Evolutionary conservation across 768 basidiomycete species (phyloP), one percentile per base, ranked within the genome.

Genomic region (Lactarius tabidus): DNA sequence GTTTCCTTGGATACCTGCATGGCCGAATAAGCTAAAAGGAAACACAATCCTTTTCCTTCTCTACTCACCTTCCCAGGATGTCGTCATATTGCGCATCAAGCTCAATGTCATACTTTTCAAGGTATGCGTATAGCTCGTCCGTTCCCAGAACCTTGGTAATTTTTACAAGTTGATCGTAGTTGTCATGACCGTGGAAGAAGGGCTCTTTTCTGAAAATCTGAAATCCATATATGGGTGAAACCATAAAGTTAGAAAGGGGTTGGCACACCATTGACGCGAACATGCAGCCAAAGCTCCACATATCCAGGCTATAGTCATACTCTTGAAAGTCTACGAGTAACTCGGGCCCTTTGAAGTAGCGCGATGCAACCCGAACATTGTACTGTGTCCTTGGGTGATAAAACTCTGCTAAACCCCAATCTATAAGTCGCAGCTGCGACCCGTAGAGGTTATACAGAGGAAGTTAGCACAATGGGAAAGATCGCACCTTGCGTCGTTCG

Each of bases 211-310:
- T 87, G 85, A 98, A 98, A 72, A 98, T 98, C 95, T 98, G 69
- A 26, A 60, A 60, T 35, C 48, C 52, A 29, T 62, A 39, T 36
- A 45, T 65, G 43, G 52, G 36, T 56, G 65, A 48, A 53, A 41
- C 20, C 20, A 65, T n/a, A 29, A 18, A 20, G 20, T 26, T 26
- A 60, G n/a, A 63, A 15, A 39, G 26, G 38, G 36, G 39, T 28
- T 6, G 12, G 55, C 73, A 41, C 56, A 96, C 95, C 96, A 98
- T 98, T 20, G 92, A 94, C 10, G 96, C 96, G 76, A 96, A 97
- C 94, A 96, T 98, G 75, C 96, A 98, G 20, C 96, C 96, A 73
- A 91, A 88, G 78, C 93, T 95, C 96, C 96, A 98, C 93, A 98
- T 93, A 75, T 98, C 95, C 71, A 98, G 78, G 76, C 91, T 93